Evolutionary conservation across 2,329 filamentous ascomycete species (phyloP), one percentile per base, ranked within the genome.

Genomic region (Aspergillus neoniger): DNA sequence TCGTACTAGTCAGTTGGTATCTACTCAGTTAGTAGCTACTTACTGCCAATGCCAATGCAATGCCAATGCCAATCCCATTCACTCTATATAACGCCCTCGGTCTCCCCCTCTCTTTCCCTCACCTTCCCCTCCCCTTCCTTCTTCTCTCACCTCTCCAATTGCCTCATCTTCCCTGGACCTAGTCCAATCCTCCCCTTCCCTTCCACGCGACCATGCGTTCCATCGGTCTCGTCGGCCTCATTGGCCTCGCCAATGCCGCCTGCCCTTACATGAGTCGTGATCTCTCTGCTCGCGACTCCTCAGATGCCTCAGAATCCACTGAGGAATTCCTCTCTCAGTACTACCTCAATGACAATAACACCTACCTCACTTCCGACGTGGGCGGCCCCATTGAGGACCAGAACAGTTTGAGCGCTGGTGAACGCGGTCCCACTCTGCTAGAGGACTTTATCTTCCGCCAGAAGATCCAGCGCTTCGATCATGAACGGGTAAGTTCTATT

Each of bases 391-490:
- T 91, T 43, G 80, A 80, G 50, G 89, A 91, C 30, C 87, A 89
- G 68, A 80, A 83, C 63, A 89, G 86, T 67, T 76, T 91, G 39
- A 88, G 82, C 67, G 88, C 83, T n/a, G 89, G 89, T 2, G 80
- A 83, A 7, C 81, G 88, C 48, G 89, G 89, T 1, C 83, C 89
- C 1, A 88, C 87, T 0, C 77, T 91, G 19, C 77, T 92, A 0
- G 89, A 91, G 69, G 89, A 91, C 70, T 90, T 89, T 54, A 86
- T 89, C 64, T 88, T 90, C 70, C 83, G 88, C 32, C 88, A 91
- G 68, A 91, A 90, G 77, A 88, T 90, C 44, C 85, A 86, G 51
- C 85, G 84, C 57, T 90, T 91, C 67, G 88, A 91, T 59, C 88
- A 91, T 67, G 88, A 91, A 69, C 80, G 88, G 21, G 88, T 89